Evolutionary conservation across 768 basidiomycete species (phyloP), one percentile per base, ranked within the genome.

Genomic region (Hydnum rufescens): DNA sequence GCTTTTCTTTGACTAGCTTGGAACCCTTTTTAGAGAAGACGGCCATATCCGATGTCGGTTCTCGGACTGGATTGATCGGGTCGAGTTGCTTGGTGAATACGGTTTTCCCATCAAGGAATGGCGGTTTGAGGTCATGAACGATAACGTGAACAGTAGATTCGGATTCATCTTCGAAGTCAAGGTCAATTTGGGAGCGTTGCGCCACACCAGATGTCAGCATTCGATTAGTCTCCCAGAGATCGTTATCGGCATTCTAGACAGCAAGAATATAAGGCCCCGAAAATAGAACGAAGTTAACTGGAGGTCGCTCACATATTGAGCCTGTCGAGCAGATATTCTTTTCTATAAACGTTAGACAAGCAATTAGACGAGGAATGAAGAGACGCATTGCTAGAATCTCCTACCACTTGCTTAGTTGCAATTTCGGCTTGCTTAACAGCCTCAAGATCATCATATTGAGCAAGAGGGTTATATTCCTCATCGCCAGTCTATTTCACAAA

Each of bases 211-310:
- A 97, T 0, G 87, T 88, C 5, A 88, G 71, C 83, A 99, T 92
- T 61, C 93, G 85, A 62, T 97, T 97, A 4, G 85, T 85, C 69
- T 99, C 95, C 95, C 95, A 99, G 6, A 93, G 69, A 60, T 99
- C 95, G 60, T 95, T 97, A 64, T 99, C 95, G 23, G 88, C 88
- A 60, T 97, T 96, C 86, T 92, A 61, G 3, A 19, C 26, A 13
- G 32, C 23, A 31, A 50, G 28, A 30, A 30, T 5, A 26, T 16
- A 16, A 50, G 49, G 28, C 32, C 30, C 29, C 28, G 31, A 47
- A 47, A 13, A 25, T 30, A 16, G 32, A 42, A 32, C 22, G 19
- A 16, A 49, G 39, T 29, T 13, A 3, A 1, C 8, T 39, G 34
- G 19, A 39, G 34, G 34, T 47, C 29, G 69, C 84, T 59, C 59